These are phyloP conservation scores for Aspergillus wentii DNA, from an alignment of 495 filamentous ascomycete genomes.

Conservation along the genomic window DNA sequence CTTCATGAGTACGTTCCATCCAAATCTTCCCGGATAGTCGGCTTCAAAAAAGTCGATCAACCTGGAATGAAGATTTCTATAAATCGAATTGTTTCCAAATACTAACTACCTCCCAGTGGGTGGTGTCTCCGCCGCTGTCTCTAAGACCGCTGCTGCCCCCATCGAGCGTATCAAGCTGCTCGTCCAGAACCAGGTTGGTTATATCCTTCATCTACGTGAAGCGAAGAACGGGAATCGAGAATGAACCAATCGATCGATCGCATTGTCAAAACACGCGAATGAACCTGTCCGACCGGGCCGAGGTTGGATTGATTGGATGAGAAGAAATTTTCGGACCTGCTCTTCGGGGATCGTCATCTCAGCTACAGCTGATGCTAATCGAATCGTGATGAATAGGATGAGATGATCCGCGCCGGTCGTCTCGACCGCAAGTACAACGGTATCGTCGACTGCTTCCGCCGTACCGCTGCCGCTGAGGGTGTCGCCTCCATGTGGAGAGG, in stretches of 20 bases:
- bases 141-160: slow-evolving; percentile 98
- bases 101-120: slow-evolving; percentile 66
- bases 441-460: slow-evolving; percentile 89
- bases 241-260: too few relatives aligned
- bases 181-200: slow-evolving; percentile 95
- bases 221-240: too few relatives aligned
- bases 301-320: too few relatives aligned
- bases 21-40: slow-evolving; percentile 1
- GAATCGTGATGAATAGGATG: slow-evolving; percentile 67
- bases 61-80: slow-evolving; percentile 5
- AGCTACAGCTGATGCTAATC: too few relatives aligned
- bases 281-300: too few relatives aligned
- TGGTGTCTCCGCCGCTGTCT: slow-evolving; percentile 99
- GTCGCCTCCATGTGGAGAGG: slow-evolving; percentile 91
- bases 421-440: slow-evolving; percentile 95
- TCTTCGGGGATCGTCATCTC: too few relatives aligned
- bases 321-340: too few relatives aligned
- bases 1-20: slow-evolving; percentile 86
- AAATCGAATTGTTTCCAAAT: slow-evolving; percentile 4
- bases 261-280: neutral
- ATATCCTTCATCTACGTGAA: slow-evolving; percentile 1
- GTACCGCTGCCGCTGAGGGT: slow-evolving; percentile 78
- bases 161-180: slow-evolving; percentile 99
- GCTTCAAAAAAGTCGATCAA: too few relatives aligned
- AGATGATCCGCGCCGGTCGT: slow-evolving; percentile 98